Evolutionary conservation across 306 rosid species (phyloP).

Genomic region (Trifolium subterraneum): DNA sequence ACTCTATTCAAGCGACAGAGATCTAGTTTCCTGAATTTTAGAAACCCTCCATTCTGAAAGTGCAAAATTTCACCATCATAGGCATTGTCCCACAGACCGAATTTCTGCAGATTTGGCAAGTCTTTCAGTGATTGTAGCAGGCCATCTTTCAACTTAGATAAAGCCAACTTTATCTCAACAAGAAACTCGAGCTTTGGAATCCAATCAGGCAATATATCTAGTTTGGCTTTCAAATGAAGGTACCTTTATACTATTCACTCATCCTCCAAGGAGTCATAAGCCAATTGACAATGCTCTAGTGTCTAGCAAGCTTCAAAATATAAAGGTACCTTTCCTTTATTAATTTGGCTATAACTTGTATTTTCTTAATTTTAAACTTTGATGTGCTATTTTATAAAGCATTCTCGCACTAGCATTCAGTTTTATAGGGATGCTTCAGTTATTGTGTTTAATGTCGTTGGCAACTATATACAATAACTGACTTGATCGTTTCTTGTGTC

Average conservation of each 20-base stretch:
- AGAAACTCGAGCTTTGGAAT: too few relatives aligned
- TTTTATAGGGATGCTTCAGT: neutral
- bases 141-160: neutral
- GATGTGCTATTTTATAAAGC: neutral
- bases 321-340: slow-evolving; percentile 1
- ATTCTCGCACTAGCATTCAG: neutral
- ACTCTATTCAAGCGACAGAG: slow-evolving; percentile 3
- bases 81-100: slow-evolving; percentile 7
- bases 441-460: neutral
- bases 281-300: neutral
- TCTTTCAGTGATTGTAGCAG: neutral
- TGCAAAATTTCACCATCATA: slow-evolving; percentile 12
- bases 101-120: slow-evolving; percentile 11
- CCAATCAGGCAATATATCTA: too few relatives aligned
- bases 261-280: neutral
- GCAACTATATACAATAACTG: neutral
- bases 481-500: neutral
- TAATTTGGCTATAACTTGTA: neutral
- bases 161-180: neutral
- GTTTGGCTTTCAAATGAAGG: too few relatives aligned
- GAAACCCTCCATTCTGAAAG: neutral
- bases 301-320: neutral
- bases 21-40: neutral
- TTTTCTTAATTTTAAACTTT: too few relatives aligned
- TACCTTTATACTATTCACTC: neutral